These are phyloP conservation scores for Scopulariopsis brevicaulis DNA, from an alignment of 2,329 filamentous ascomycete species.

Conservation along the genomic window DNA sequence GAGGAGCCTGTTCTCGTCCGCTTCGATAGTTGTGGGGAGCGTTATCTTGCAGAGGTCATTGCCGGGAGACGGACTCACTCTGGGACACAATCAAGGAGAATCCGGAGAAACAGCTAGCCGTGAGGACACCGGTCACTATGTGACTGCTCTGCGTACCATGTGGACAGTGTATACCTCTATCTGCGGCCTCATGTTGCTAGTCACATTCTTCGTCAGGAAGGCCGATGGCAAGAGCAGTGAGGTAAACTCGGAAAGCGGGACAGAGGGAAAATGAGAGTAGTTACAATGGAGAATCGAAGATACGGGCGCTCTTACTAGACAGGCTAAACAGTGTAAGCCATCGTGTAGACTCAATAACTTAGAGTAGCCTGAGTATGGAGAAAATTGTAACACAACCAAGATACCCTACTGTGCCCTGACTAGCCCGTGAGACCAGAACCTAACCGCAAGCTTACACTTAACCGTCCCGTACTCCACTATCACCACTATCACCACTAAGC, in stretches of 20 bases:
- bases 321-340: too few species aligned
- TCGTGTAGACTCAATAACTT: too few species aligned
- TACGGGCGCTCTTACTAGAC: not conserved
- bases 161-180: not conserved
- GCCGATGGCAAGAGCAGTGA: not conserved
- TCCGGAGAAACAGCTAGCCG: not conserved
- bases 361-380: too few species aligned
- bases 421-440: too few species aligned
- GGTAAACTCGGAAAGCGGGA: not conserved
- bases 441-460: too few species aligned
- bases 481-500: too few species aligned
- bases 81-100: not conserved
- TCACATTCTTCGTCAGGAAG: not conserved
- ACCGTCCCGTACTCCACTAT: too few species aligned
- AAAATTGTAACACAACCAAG: too few species aligned
- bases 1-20: conserved; percentile 43
- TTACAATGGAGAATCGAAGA: not conserved
- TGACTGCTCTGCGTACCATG: not conserved
- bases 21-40: conserved; percentile 46
- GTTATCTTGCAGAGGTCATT: conserved; percentile 12
- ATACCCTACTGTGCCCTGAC: too few species aligned
- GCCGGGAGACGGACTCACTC: not conserved
- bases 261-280: not conserved
- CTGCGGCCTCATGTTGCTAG: not conserved
- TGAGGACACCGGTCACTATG: not conserved